Evolutionary conservation across 305 asterid species (phyloP), one percentile per base, ranked within the genome.

Genomic region (Solanum chacoense): DNA sequence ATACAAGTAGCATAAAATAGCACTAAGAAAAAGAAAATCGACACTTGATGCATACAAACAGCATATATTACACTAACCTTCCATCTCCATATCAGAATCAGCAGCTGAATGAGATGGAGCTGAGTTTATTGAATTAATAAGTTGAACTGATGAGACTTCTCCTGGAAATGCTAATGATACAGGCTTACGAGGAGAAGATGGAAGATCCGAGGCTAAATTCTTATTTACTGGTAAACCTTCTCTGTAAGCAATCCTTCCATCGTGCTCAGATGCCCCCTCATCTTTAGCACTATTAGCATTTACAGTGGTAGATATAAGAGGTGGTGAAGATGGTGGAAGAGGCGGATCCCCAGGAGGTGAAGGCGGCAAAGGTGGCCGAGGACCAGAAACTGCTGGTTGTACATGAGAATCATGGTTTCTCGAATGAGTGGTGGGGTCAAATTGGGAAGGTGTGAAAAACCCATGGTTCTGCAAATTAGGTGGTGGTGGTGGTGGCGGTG

Each of bases 1-100:
- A 83, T 50, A 50, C 73, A 83, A 83, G 86, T 45, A 50, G 72
- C 73, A 83, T 10, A 50, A 83, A 20, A 50, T 83, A 50, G 40
- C 31, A 83, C 16, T 50, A 69, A 85, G 90, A 67, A 74, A 87
- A 63, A 72, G 87, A 91, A 18, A 76, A 71, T 74, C 40, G 42
- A 92, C 88, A 84, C 63, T 69, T 59, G 63, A 55, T 24, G 45
- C 76, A 31, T 87, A 87, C 42, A n/a, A 77, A 18, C 16, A 90
- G 63, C 24, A 78, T 87, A 77, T 29, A 87, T 35, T 87, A 88
- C 86, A 85, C 95, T 84, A 88, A 96, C 98, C 98, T 93, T 96
- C 98, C 98, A 97, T 96, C 91, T 96, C 98, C 98, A 97, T 97
- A 90, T 97, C 99, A 67, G 99, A 96, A 93, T 92, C 94, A 85